Evolutionary conservation across 2,329 filamentous ascomycete genomes (phyloP).

Genomic region (Paraconiothyrium sp.): DNA sequence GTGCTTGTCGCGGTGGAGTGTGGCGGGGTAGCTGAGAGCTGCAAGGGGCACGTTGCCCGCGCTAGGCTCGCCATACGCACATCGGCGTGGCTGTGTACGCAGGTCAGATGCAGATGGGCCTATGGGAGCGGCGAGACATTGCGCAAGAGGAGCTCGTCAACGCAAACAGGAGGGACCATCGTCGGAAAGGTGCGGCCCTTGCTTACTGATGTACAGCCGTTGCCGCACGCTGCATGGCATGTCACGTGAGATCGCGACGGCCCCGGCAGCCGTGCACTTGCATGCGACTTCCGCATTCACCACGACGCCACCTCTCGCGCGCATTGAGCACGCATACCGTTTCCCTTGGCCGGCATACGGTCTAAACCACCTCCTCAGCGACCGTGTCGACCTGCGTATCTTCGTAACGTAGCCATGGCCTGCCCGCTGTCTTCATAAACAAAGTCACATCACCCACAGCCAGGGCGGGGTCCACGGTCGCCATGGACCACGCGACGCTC

Average conservation of each 20-base stretch:
- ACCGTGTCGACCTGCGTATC: background rate
- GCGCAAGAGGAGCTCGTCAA: background rate
- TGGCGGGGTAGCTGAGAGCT: constrained; percentile 16
- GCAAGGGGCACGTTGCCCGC: constrained; percentile 13
- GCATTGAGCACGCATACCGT: background rate
- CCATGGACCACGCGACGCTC: constrained; percentile 47
- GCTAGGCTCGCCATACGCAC: constrained; percentile 10
- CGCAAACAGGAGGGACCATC: background rate
- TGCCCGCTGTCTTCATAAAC: background rate
- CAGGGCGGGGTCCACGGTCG: constrained; percentile 33
- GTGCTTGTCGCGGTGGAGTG: constrained; percentile 8
- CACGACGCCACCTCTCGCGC: background rate
- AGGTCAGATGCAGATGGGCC: background rate
- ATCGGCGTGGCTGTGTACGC: constrained; percentile 13
- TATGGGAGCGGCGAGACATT: constrained; percentile 1
- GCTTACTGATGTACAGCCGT: too few species aligned
- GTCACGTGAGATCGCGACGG: background rate
- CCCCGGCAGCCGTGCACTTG: background rate
- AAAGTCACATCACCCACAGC: constrained; percentile 16
- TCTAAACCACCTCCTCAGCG: background rate
- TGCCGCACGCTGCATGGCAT: too few species aligned
- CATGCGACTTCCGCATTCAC: constrained; percentile 10
- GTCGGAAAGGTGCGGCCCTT: background rate
- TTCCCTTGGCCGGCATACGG: background rate
- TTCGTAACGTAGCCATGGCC: constrained; percentile 2